phyloP scores from a whole-genome alignment of 306 rosid species.

The Cicer pinnatifidum region DNA sequence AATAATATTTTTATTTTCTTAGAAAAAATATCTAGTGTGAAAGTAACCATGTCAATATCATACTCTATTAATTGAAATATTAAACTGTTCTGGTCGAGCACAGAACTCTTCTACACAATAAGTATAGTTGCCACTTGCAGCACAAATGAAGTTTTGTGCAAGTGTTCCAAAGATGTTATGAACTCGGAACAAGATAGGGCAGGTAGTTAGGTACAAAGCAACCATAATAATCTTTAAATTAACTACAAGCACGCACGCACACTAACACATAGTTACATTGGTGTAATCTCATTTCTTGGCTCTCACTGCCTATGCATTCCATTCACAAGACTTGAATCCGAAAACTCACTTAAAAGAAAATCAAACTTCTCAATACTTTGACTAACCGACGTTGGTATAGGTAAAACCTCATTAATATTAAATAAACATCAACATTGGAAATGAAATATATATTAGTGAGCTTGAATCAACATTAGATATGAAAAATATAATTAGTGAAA shows the following conservation, averaged over 20 bases:
- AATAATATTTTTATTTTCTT: too few relatives aligned
- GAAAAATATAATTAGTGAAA: conserved; percentile 36
- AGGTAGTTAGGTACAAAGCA: not conserved
- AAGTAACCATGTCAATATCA: too few relatives aligned
- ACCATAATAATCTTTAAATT: not conserved
- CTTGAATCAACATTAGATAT: conserved; percentile 35
- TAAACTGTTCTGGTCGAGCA: too few relatives aligned
- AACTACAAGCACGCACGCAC: not conserved
- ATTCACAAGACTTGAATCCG: not conserved
- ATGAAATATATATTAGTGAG: conserved; percentile 38
- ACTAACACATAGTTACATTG: not conserved
- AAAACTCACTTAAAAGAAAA: not conserved
- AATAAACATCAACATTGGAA: conserved; percentile 29
- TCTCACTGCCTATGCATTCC: not conserved
- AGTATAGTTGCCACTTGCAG: too few relatives aligned
- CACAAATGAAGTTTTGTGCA: too few relatives aligned
- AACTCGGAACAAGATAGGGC: not conserved
- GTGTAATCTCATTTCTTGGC: too few relatives aligned
- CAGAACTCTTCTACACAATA: too few relatives aligned
- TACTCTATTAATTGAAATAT: too few relatives aligned
- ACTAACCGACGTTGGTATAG: not conserved
- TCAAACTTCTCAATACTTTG: not conserved
- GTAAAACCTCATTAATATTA: conserved; percentile 14
- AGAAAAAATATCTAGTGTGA: too few relatives aligned
- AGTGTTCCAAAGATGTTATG: too few relatives aligned